Evolutionary conservation across 139 green algal species (phyloP), one percentile per base, ranked within the genome.

Genomic region (Coelastrella sp.): DNA sequence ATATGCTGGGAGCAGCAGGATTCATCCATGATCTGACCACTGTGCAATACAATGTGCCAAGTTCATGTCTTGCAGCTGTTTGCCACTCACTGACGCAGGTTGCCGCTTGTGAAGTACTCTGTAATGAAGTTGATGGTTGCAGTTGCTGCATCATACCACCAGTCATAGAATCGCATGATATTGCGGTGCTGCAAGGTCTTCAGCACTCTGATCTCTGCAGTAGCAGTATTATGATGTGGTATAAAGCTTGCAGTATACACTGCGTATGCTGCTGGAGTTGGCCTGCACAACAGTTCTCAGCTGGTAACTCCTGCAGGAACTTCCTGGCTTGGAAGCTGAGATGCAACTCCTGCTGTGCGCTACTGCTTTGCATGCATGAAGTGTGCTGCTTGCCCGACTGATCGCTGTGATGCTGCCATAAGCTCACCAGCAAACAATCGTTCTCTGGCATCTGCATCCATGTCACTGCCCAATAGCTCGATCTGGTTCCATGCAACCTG

Each of bases 111-210:
- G 80, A 86, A 86, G 80, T 80, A 86, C 50, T 91, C 88, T 23
- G 88, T 91, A 27, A 91, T 89, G 63, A 91, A 91, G 69, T 86
- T 83, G n/a, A 91, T 88, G 57, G 80, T 89, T n/a, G 43, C 25
- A 0, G 30, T 66, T 13, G 6, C 48, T 30, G 71, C 51, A 53
- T 89, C 78, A 38, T 88, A 83, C 88, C 88, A 91, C 68, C 77
- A 87, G 71, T 87, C 85, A 73, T 84, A 50, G 40, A 88, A 80
- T 21, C 59, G 34, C 82, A 91, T 91, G 72, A 87, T 87, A 62
- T 87, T 87, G n/a, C 57, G 62, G 73, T 91, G 88, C 25, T 87
- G 81, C n/a, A 87, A 64, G 38, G 79, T 83, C 73, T 85, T 79
- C 2, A 91, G 79, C 17, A 88, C 84, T 1, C 57, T 64, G 41